A percentile compares a stretch with the other conserved stretches of the same genome.
These are phyloP conservation scores for Globisporangium paroecandrum DNA, from an alignment of 352 stramenopile species.

Conservation along the genomic window DNA sequence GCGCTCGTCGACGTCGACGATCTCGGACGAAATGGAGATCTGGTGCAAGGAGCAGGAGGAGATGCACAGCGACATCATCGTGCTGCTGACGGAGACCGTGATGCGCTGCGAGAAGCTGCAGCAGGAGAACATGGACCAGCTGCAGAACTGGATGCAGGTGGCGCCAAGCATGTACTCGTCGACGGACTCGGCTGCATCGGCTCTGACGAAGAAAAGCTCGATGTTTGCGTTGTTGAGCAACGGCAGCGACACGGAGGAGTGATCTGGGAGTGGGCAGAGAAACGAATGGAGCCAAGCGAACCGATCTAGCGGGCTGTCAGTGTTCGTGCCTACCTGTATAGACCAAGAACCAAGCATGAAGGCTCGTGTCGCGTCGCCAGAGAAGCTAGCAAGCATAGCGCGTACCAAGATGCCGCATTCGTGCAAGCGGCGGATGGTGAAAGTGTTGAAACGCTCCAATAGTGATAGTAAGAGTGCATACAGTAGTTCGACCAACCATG, in stretches of 20 bases:
- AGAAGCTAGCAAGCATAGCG: neutral
- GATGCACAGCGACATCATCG: conserved; percentile 80
- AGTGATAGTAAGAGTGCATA: neutral
- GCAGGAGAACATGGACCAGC: conserved; percentile 79
- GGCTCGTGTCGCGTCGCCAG: neutral
- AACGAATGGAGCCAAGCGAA: neutral
- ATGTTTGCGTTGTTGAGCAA: conserved; percentile 7
- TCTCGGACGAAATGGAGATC: conserved; percentile 75
- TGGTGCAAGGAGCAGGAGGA: conserved; percentile 83
- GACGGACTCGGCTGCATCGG: conserved; percentile 5
- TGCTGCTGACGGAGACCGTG: conserved; percentile 79
- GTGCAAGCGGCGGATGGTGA: neutral
- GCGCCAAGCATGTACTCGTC: conserved; percentile 33
- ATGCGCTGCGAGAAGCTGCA: conserved; percentile 78
- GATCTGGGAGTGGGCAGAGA: neutral
- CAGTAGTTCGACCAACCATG: neutral
- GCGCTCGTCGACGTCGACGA: conserved; percentile 49
- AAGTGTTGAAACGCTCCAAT: neutral
- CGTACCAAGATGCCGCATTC: neutral
- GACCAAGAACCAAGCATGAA: neutral
- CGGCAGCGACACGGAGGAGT: conserved; percentile 14
- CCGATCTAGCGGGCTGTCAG: neutral
- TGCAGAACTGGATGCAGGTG: conserved; percentile 82
- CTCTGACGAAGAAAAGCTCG: conserved; percentile 15
- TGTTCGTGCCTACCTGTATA: neutral